These are phyloP conservation scores for Zoysia matrella DNA, from an alignment of 202 grass and related monocot species.

Conservation along the genomic window DNA sequence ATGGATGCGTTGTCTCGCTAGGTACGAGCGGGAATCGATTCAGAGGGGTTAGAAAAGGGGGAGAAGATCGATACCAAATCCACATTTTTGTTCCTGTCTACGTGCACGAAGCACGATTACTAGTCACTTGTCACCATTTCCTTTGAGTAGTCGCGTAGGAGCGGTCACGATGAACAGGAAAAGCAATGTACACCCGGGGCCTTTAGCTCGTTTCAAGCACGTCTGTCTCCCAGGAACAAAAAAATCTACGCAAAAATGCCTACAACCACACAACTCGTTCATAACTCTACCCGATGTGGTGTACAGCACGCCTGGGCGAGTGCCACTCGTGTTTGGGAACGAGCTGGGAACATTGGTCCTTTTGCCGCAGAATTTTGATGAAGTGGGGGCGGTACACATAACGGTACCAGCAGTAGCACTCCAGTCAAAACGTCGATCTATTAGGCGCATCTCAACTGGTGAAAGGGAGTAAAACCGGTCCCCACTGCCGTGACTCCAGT, in stretches of 20 bases:
- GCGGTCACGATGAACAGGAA: not conserved
- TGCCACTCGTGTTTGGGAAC: not conserved
- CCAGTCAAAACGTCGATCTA: not conserved
- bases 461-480: not conserved
- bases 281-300: not conserved
- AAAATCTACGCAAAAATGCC: too few relatives aligned
- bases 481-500: not conserved
- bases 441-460: not conserved
- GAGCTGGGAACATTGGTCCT: not conserved
- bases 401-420: not conserved
- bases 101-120: constrained; percentile 18
- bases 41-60: constrained; percentile 9
- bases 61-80: constrained; percentile 37
- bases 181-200: not conserved
- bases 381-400: not conserved
- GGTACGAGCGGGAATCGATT: not conserved
- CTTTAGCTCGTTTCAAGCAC: not conserved
- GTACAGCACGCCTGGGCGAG: not conserved
- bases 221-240: not conserved
- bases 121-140: not conserved
- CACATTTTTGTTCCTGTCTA: constrained; percentile 31
- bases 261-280: not conserved
- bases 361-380: not conserved
- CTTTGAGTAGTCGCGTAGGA: not conserved
- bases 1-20: not conserved